Evolutionary conservation across 2,329 filamentous ascomycete genomes (phyloP).

Genomic region (Nemania serpens): DNA sequence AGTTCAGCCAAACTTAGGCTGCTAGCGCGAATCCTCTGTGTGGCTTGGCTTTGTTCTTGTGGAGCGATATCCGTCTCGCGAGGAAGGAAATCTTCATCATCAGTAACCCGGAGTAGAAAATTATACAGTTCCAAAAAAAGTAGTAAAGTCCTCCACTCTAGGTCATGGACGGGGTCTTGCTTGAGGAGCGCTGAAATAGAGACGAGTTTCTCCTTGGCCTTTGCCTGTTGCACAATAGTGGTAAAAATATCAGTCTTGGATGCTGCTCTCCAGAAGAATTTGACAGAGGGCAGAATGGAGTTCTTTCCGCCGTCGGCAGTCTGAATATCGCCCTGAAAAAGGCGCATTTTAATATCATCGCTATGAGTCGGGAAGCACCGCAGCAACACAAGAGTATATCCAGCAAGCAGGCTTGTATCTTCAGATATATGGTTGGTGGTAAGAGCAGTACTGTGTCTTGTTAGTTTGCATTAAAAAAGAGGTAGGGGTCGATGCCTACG

Average conservation of each 20-base stretch:
- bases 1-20: conserved; percentile 74
- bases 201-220: conserved; percentile 35
- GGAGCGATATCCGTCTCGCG: conserved; percentile 49
- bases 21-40: conserved; percentile 61
- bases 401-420: conserved; percentile 76
- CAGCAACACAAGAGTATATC: conserved; percentile 83
- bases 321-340: conserved; percentile 76
- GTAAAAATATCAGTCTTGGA: conserved; percentile 50
- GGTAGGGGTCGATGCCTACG: conserved; percentile 41
- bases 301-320: conserved; percentile 41
- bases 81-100: conserved; percentile 94
- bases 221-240: conserved; percentile 39
- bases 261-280: conserved; percentile 79
- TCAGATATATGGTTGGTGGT: conserved; percentile 48
- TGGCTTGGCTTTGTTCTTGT: conserved; percentile 47
- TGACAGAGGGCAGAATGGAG: conserved; percentile 66
- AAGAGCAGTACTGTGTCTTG: conserved; percentile 37
- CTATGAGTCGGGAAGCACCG: conserved; percentile 80
- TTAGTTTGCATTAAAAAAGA: conserved; percentile 28
- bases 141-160: conserved; percentile 87
- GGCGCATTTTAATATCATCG: conserved; percentile 92
- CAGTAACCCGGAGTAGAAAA: conserved; percentile 88
- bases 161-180: conserved; percentile 48
- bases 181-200: conserved; percentile 36
- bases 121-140: conserved; percentile 94